phyloP scores from a whole-genome alignment of 345 rosid species.

The Hibiscus syriacus region DNA sequence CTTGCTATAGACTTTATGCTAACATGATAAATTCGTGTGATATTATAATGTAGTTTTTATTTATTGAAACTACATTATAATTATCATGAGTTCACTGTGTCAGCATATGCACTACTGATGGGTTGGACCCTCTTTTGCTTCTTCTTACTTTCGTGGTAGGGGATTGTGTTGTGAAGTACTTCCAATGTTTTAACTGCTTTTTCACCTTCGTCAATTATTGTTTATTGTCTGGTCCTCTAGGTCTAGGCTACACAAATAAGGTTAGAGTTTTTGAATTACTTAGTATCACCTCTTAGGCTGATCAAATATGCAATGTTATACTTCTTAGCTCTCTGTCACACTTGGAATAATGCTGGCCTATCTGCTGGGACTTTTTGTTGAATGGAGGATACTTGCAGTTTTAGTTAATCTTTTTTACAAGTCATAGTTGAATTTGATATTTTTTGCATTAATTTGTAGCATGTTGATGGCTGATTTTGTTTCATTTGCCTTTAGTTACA shows the following conservation, averaged over 20 bases:
- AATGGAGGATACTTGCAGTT: conserved; percentile 92
- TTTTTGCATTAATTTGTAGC: conserved; percentile 17
- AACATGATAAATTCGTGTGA: neutral
- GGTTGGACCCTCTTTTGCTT: neutral
- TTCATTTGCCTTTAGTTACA: too few species aligned
- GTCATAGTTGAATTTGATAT: neutral
- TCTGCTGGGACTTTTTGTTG: conserved; percentile 28
- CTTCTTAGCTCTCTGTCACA: conserved; percentile 81
- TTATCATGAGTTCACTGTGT: too few species aligned
- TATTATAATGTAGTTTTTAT: too few species aligned
- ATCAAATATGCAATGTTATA: neutral
- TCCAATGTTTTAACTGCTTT: neutral
- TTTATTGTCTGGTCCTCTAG: neutral
- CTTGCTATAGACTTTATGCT: neutral
- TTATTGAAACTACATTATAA: too few species aligned
- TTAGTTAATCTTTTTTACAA: conserved; percentile 47
- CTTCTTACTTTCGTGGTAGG: neutral
- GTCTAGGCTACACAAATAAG: neutral
- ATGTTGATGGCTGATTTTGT: too few species aligned
- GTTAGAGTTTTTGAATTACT: neutral
- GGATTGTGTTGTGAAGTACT: neutral
- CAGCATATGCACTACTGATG: neutral
- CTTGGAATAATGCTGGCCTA: conserved; percentile 95
- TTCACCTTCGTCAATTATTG: neutral
- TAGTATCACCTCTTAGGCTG: neutral